A percentile compares a stretch with the other conserved stretches of the same genome.
Evolutionary conservation across 495 filamentous ascomycete species (phyloP).

Genomic region (Cudoniella acicularis): DNA sequence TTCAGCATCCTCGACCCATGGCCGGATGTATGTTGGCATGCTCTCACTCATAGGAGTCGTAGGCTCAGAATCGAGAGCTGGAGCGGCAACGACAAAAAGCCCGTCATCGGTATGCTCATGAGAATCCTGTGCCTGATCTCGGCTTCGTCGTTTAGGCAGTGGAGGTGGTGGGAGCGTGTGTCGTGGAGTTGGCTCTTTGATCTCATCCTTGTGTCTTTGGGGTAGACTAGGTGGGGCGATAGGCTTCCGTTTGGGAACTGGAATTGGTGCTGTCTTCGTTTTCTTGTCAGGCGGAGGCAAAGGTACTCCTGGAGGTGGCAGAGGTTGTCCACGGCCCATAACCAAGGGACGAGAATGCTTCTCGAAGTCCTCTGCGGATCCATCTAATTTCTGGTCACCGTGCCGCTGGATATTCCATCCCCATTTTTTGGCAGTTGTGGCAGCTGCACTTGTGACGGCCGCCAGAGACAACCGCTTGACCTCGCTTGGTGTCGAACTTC

Average conservation of each 20-base stretch:
- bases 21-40: slow-evolving; percentile 32
- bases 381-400: slow-evolving; percentile 33
- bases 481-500: slow-evolving; percentile 17
- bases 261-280: slow-evolving; percentile 50
- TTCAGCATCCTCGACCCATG: slow-evolving; percentile 39
- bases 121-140: slow-evolving; percentile 22
- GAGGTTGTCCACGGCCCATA: slow-evolving; percentile 69
- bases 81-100: slow-evolving; percentile 57
- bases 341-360: slow-evolving; percentile 49
- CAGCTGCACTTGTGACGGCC: slow-evolving; percentile 68
- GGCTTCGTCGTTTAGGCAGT: slow-evolving; percentile 24
- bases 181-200: not conserved
- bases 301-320: slow-evolving; percentile 71
- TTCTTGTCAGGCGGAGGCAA: slow-evolving; percentile 53
- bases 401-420: slow-evolving; percentile 65
- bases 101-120: slow-evolving; percentile 34
- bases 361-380: slow-evolving; percentile 37
- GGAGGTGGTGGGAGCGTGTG: slow-evolving; percentile 38
- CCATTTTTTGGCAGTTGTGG: slow-evolving; percentile 81
- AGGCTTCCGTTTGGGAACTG: slow-evolving; percentile 59
- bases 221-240: slow-evolving; percentile 36
- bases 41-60: slow-evolving; percentile 40
- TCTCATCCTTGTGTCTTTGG: slow-evolving; percentile 19
- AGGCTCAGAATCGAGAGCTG: slow-evolving; percentile 51
- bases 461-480: slow-evolving; percentile 45